These are phyloP conservation scores for Coccomyxa sp. DNA, from an alignment of 139 green algal genomes.

Conservation along the genomic window DNA sequence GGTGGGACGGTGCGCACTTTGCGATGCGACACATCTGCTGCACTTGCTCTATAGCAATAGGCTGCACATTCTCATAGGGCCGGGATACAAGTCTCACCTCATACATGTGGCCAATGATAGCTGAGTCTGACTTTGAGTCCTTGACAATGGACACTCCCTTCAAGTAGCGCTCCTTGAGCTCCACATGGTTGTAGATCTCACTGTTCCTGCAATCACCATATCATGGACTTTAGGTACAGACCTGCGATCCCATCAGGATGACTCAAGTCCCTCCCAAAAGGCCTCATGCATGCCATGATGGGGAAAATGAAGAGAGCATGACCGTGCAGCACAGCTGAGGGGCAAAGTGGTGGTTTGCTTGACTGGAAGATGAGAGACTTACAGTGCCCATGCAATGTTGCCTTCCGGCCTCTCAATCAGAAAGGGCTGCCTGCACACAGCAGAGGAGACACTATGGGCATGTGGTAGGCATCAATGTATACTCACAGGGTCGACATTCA, in stretches of 20 bases:
- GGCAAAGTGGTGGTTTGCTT: background rate
- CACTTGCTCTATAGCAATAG: background rate
- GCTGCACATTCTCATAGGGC: background rate
- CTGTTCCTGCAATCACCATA: slow-evolving; percentile 45
- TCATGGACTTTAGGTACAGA: background rate
- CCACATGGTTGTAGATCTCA: slow-evolving; percentile 72
- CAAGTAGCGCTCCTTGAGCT: slow-evolving; percentile 30
- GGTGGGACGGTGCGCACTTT: too few relatives aligned
- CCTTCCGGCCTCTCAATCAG: slow-evolving; percentile 45
- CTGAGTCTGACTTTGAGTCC: slow-evolving; percentile 51
- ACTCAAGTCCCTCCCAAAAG: too few relatives aligned
- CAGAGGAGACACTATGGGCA: background rate
- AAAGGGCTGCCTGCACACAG: slow-evolving; percentile 65
- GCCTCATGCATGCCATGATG: too few relatives aligned
- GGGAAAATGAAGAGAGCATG: too few relatives aligned
- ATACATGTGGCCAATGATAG: slow-evolving; percentile 72
- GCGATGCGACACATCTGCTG: background rate
- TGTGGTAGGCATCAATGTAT: background rate
- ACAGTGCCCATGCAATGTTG: slow-evolving; percentile 57
- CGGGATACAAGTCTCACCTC: slow-evolving; percentile 22
- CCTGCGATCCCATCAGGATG: too few relatives aligned
- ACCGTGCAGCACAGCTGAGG: too few relatives aligned
- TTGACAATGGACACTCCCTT: slow-evolving; percentile 33
- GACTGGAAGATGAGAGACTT: slow-evolving; percentile 16
- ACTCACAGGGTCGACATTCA: too few relatives aligned